Evolutionary conservation across 176 grass and related monocot genomes (phyloP), one percentile per base, ranked within the genome.

Genomic region (Musa acuminata): DNA sequence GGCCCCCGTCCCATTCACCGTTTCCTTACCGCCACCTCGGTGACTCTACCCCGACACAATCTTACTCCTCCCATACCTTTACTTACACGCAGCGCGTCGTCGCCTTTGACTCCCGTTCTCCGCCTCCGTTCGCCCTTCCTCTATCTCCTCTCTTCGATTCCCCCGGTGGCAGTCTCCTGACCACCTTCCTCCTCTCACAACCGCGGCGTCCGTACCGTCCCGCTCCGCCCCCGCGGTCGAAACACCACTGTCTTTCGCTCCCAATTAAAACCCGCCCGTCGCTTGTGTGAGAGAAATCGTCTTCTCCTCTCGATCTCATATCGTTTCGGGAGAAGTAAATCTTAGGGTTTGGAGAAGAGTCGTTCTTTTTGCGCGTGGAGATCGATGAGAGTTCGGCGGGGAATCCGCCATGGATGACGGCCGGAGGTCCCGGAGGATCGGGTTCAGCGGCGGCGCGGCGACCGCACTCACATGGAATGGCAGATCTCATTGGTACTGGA

Each of bases 401-500:
- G 49, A 35, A 64, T 80, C 69, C 60, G 48, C 55, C 43, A 72
- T 80, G 53, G 11, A 73, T 64, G 69, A 79, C 17, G 23, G 54
- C 60, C 48, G 75, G 59, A 64, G 21, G 49, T 8, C 49, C 49
- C 29, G 60, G 75, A 64, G 6, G 59, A 77, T 62, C 20, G 48
- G 60, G 69, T 66, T 66, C 25, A 53, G 77, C 25, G 51, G 51
- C 77, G 66, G 52, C 16, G 64, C 64, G 51, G 51, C 77, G 66
- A 25, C 16, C 25, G 52, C 77, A 27, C 26, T 53, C 66, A 49
- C 52, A 79, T 70, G 77, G 77, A 58, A 79, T 79, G 77, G 77
- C 64, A 69, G 65, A 79, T 79, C 64, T 69, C 77, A 20, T 52
- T 51, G 60, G 75, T 60, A 52, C 58, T 49, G 60, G 48, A n/a